phyloP scores from a whole-genome alignment of 192 early-diverging fungal genomes.

The Coemansia asiatica region DNA sequence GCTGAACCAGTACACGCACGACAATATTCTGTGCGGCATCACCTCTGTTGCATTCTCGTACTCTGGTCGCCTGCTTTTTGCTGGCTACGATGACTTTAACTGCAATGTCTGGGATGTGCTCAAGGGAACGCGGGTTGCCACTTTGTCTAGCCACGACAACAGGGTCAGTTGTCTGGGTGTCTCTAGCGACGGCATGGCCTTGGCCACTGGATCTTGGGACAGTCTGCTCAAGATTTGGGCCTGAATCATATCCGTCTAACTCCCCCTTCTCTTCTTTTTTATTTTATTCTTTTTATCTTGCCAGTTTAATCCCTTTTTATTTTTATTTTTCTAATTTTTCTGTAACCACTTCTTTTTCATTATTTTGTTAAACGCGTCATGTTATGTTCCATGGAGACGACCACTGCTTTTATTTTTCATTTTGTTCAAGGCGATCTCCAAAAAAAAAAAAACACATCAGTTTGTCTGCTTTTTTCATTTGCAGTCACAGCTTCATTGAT shows the following conservation, averaged over 20 bases:
- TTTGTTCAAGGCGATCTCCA: too few species aligned
- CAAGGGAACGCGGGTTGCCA: slow-evolving; percentile 91
- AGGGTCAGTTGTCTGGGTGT: slow-evolving; percentile 96
- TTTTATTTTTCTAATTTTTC: neutral
- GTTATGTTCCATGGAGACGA: too few species aligned
- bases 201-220: slow-evolving; percentile 99
- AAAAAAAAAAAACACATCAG: too few species aligned
- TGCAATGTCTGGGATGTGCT: slow-evolving; percentile 99
- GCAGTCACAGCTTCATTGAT: too few species aligned
- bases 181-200: slow-evolving; percentile 94
- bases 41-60: slow-evolving; percentile 97
- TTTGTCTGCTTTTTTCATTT: too few species aligned
- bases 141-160: slow-evolving; percentile 93
- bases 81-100: slow-evolving; percentile 99
- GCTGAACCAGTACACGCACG: slow-evolving; percentile 96
- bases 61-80: slow-evolving; percentile 94
- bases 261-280: neutral
- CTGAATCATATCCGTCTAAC: slow-evolving; percentile 8
- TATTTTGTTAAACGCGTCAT: too few species aligned
- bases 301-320: neutral
- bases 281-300: slow-evolving; percentile 6
- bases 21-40: slow-evolving; percentile 98
- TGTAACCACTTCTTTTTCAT: too few species aligned
- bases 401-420: too few species aligned
- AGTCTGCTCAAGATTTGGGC: slow-evolving; percentile 88